These are phyloP conservation scores for Diaporthe caulivora DNA, from an alignment of 2,329 filamentous ascomycete species.

Conservation along the genomic window DNA sequence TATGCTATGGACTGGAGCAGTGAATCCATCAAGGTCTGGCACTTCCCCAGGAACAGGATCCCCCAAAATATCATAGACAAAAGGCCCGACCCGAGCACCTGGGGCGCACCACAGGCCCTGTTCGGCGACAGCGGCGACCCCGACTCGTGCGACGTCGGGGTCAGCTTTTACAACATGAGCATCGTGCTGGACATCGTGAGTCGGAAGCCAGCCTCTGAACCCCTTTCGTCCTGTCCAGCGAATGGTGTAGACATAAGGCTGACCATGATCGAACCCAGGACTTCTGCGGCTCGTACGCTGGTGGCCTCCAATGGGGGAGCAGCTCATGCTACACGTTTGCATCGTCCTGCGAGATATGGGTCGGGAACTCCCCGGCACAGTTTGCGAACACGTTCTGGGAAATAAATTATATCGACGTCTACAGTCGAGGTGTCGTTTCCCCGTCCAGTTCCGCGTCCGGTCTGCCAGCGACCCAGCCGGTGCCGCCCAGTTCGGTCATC, in stretches of 20 bases:
- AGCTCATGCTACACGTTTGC: slow-evolving; percentile 56
- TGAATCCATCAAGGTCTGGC: slow-evolving; percentile 78
- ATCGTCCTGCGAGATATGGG: slow-evolving; percentile 60
- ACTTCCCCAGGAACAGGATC: slow-evolving; percentile 75
- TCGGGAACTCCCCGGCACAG: slow-evolving; percentile 58
- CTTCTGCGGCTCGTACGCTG: slow-evolving; percentile 84
- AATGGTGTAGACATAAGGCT: neutral
- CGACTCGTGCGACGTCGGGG: slow-evolving; percentile 71
- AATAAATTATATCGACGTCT: slow-evolving; percentile 67
- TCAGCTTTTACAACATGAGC: slow-evolving; percentile 75
- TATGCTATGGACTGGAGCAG: slow-evolving; percentile 80
- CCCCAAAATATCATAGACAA: slow-evolving; percentile 72
- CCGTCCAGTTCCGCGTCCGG: neutral
- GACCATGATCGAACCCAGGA: slow-evolving; percentile 54
- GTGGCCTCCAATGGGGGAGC: slow-evolving; percentile 55
- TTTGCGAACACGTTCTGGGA: slow-evolving; percentile 62
- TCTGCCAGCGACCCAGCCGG: neutral
- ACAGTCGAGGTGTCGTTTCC: slow-evolving; percentile 41
- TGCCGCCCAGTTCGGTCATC: neutral
- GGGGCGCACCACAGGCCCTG: slow-evolving; percentile 76
- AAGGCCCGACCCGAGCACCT: slow-evolving; percentile 72
- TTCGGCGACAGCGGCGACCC: slow-evolving; percentile 68
- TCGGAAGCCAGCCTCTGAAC: neutral
- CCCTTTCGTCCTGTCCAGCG: neutral
- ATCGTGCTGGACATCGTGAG: slow-evolving; percentile 77